Evolutionary conservation across 2,329 filamentous ascomycete species (phyloP), one percentile per base, ranked within the genome.

Genomic region (Dothiorella sarmentorum): DNA sequence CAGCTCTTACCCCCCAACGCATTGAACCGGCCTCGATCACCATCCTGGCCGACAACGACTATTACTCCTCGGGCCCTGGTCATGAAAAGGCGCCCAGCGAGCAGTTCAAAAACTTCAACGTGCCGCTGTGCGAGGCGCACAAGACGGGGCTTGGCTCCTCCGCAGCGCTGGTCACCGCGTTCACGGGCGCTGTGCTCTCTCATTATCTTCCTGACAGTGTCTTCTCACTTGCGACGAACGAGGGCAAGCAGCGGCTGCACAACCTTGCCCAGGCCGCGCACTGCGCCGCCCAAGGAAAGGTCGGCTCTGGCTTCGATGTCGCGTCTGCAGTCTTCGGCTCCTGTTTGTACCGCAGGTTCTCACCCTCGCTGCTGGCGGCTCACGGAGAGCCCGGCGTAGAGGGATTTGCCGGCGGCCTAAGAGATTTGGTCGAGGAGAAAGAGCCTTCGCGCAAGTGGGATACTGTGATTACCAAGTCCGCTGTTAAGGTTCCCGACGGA

Each of bases 111-210:
- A 82, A 87, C 70, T 96, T 96, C 75, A 82, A 83, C 42, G 86
- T 93, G 15, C 83, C 86, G 5, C 82, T 99, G 33, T 77, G 81
- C 60, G 82, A 86, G 62, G 92, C 93, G 15, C 89, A 97, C 81
- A 99, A 99, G 79, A 99, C 94, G 0, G 94, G 94, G 2, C 84
- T 99, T 27, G 94, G 94, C 60, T 97, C 92, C 10, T 97, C 92
- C 1, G 94, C 94, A 3, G 94, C 94, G 3, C 83, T 99, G 11
- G 93, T 97, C 29, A 97, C 94, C 1, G 82, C 92, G 38, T 84
- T 99, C 38, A 90, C 89, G 1, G 89, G 87, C 38, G 85, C 89
- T 1, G 76, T 96, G 2, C 82, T 96, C 27, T 76, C 79, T n/a
- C 86, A 92, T 76, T 92, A 92, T 76, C 80, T 92, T 18, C 82